Conservation (phyloP, 2,329 filamentous ascomycete species). For the Fusarium avenaceum region DNA sequence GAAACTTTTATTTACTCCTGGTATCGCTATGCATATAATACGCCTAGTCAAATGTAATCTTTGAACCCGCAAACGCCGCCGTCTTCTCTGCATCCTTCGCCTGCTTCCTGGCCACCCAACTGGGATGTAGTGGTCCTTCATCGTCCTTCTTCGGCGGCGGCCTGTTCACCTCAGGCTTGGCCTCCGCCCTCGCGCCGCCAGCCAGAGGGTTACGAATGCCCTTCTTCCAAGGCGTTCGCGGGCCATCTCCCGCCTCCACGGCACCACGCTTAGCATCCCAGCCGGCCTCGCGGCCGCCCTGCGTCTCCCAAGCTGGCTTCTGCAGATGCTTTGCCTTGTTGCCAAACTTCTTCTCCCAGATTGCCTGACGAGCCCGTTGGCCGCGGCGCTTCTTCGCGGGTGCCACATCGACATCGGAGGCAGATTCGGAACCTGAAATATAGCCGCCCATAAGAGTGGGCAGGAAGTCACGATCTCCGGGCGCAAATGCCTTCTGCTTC, state of each 20-base stretch:
- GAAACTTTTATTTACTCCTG: constrained; percentile 40
- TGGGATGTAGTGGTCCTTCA: constrained; percentile 71
- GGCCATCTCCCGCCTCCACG: constrained; percentile 59
- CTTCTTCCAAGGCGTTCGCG: constrained; percentile 66
- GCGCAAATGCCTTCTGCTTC: constrained; percentile 42
- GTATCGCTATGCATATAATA: constrained; percentile 37
- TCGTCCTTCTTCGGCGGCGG: constrained; percentile 59
- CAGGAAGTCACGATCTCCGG: constrained; percentile 71
- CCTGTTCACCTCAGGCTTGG: constrained; percentile 30
- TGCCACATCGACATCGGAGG: constrained; percentile 75
- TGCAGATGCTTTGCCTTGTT: constrained; percentile 76
- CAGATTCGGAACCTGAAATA: constrained; percentile 79
- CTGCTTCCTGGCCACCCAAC: constrained; percentile 74
- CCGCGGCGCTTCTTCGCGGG: constrained; percentile 79
- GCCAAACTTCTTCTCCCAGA: constrained; percentile 86
- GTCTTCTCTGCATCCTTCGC: constrained; percentile 69
- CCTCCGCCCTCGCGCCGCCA: constrained; percentile 5
- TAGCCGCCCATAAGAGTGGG: constrained; percentile 85
- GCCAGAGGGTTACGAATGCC: constrained; percentile 58
- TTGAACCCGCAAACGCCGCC: constrained; percentile 67
- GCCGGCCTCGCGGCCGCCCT: constrained; percentile 60
- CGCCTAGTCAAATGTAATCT: constrained; percentile 69
- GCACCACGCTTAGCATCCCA: constrained; percentile 72
- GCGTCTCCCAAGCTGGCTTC: constrained; percentile 52
- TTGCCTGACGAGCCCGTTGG: constrained; percentile 81